Percentiles rank a stretch among this genome's conserved stretches.
These are phyloP conservation scores for Cystobasidium tubakii DNA, from an alignment of 768 basidiomycete genomes.

Conservation along the genomic window DNA sequence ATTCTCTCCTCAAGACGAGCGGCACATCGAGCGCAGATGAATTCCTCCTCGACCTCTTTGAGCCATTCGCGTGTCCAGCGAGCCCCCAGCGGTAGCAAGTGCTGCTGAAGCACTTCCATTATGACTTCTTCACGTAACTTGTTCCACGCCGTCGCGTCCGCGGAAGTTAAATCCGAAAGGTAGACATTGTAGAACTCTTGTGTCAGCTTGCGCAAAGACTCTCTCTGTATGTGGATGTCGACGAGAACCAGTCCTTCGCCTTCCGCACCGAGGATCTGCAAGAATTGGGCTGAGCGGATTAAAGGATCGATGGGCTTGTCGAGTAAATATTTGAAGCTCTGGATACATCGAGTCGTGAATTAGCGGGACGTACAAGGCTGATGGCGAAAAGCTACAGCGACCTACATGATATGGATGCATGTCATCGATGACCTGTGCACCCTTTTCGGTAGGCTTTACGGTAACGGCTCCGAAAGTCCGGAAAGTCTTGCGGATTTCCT, in stretches of 20 bases:
- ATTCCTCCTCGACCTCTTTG: slow-evolving; percentile 82
- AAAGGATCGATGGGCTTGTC: slow-evolving; percentile 64
- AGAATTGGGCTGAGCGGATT: slow-evolving; percentile 60
- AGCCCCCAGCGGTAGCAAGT: slow-evolving; percentile 74
- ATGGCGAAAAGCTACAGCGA: too few species aligned
- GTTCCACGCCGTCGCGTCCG: slow-evolving; percentile 86
- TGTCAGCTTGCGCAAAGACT: slow-evolving; percentile 64
- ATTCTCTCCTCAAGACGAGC: slow-evolving; percentile 63
- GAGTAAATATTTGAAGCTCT: slow-evolving; percentile 93
- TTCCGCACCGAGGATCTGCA: slow-evolving; percentile 86
- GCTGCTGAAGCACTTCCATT: slow-evolving; percentile 68
- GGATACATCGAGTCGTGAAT: background rate
- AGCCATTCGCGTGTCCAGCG: slow-evolving; percentile 86
- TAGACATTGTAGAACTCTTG: slow-evolving; percentile 73
- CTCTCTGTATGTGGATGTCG: slow-evolving; percentile 61
- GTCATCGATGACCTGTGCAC: slow-evolving; percentile 55
- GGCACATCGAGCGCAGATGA: slow-evolving; percentile 64
- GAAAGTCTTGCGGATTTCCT: slow-evolving; percentile 69
- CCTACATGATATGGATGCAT: slow-evolving; percentile 54
- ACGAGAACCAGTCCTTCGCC: slow-evolving; percentile 77
- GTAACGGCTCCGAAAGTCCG: slow-evolving; percentile 68
- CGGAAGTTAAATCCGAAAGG: slow-evolving; percentile 74
- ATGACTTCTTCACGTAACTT: slow-evolving; percentile 71
- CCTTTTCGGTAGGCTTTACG: slow-evolving; percentile 80
- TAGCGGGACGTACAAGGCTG: slow-evolving; percentile 36